Evolutionary conservation across 2,329 filamentous ascomycete species (phyloP).

Genomic region (Fusarium sp.): DNA sequence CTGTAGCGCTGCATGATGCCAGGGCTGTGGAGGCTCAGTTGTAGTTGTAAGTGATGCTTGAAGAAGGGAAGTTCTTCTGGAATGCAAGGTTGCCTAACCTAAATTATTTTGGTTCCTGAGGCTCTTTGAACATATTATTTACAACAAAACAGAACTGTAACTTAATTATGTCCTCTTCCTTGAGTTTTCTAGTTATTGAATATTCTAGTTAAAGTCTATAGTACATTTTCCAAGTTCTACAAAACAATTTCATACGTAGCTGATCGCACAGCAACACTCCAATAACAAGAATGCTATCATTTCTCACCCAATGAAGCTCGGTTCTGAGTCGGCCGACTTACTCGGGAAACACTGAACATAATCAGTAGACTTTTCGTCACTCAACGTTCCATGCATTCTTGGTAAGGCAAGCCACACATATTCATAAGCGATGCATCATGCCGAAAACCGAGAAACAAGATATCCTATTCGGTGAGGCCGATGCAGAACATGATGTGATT

Average conservation of each 20-base stretch:
- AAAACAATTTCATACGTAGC: too few species aligned
- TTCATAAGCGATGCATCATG: conserved; percentile 18
- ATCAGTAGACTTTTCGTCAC: not conserved
- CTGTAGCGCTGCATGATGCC: conserved; percentile 42
- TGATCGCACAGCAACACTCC: too few species aligned
- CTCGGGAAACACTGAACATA: not conserved
- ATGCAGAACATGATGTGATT: not conserved
- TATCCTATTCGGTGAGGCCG: not conserved
- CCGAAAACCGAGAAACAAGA: conserved; percentile 3
- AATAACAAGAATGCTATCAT: not conserved
- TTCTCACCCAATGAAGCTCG: not conserved
- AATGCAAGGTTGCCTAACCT: not conserved
- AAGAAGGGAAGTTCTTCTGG: not conserved
- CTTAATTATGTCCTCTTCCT: not conserved
- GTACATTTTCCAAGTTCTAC: not conserved
- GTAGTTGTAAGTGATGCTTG: not conserved
- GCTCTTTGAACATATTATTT: not conserved
- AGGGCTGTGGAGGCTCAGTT: too few species aligned
- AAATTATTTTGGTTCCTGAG: not conserved
- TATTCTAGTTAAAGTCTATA: not conserved
- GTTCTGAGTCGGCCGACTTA: conserved; percentile 6
- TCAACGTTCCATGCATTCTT: conserved; percentile 23
- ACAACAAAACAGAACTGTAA: not conserved
- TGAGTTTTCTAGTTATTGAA: not conserved
- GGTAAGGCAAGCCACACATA: conserved; percentile 23